Base-by-base conservation (phyloP, 2,329 filamentous ascomycete genomes). In the Penicillium sp. region DNA sequence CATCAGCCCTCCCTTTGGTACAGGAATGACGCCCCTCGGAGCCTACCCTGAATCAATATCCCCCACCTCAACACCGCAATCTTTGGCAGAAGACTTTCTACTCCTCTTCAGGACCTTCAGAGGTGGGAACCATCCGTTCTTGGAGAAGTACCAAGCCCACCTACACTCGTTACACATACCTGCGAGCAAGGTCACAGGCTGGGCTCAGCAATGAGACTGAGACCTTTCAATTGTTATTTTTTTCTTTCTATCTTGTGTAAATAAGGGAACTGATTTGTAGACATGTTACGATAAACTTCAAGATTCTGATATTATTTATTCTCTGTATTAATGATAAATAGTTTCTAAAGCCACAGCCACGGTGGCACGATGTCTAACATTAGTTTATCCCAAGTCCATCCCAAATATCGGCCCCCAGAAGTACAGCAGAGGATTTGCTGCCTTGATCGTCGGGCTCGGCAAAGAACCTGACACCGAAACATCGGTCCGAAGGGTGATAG, bases 41-140 rank as follows among this genome's bases (percentile, higher is more conserved):
- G 58, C 61, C 51, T 54, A 58, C 50, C 50, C 59, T 42, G 53
- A 61, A 31, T 53, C 59, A 42, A 52, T 63, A 31, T 44, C 62
- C n/a, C 49, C 63, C 23, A 58, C 57, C n/a, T 59, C 60, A 9
- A 58, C 59, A 6, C 50, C 62, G 13, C 67, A 70, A 25, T 51
- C 51, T 11, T 56, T 75, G 6, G 68, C 68, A 9, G 66, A 69
- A 27, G 65, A 72, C 43, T 75, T 69, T 14, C 21, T 75, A 50
- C 60, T 71, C n/a, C 55, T 75, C 16, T 50, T 75, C 43, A 67
- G 55, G 46, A 73, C 62, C 37, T 70, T 75, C 42, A 70, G 72
- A 2, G 72, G 72, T 26, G 72, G 72, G 4, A 72, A 71, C 29
- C 72, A 75, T 54, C 72, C 72, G 7, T 75, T 68, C 29, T 51